Evolutionary conservation across 2,329 filamentous ascomycete species (phyloP).

Genomic region (Plectosphaerella sp.): DNA sequence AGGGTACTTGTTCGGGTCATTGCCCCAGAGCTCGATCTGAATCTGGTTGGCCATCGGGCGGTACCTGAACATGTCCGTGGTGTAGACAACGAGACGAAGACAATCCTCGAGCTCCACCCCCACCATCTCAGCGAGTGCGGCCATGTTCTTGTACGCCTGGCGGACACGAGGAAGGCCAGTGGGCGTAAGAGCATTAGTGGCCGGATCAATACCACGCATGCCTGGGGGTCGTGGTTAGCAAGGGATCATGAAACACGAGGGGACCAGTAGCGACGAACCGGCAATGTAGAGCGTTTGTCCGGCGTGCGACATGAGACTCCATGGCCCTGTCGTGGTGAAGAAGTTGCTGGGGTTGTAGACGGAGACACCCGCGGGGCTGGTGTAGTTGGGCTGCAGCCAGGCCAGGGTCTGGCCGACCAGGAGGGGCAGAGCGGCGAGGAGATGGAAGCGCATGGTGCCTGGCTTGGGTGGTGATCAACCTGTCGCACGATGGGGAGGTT

Average conservation of each 20-base stretch:
- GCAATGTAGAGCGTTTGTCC: constrained; percentile 24
- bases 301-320: constrained; percentile 23
- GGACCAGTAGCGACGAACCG: constrained; percentile 5
- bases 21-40: constrained; percentile 24
- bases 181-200: constrained; percentile 22
- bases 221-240: constrained; percentile 9
- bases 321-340: constrained; percentile 20
- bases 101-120: constrained; percentile 17
- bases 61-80: constrained; percentile 27
- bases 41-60: constrained; percentile 24
- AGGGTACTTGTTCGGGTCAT: constrained; percentile 20
- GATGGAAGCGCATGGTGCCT: constrained; percentile 1
- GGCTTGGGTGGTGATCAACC: not conserved
- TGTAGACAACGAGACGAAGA: constrained; percentile 21
- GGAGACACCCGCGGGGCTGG: constrained; percentile 19
- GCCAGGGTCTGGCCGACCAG: not conserved
- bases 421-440: not conserved
- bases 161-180: constrained; percentile 20
- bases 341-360: constrained; percentile 20
- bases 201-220: constrained; percentile 25
- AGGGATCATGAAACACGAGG: not conserved
- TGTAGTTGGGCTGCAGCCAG: constrained; percentile 18
- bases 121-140: constrained; percentile 20
- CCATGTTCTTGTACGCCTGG: constrained; percentile 26
- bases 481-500: not conserved